Evolutionary conservation across 768 basidiomycete species (phyloP), one percentile per base, ranked within the genome.

Genomic region (Trametes meyenii): DNA sequence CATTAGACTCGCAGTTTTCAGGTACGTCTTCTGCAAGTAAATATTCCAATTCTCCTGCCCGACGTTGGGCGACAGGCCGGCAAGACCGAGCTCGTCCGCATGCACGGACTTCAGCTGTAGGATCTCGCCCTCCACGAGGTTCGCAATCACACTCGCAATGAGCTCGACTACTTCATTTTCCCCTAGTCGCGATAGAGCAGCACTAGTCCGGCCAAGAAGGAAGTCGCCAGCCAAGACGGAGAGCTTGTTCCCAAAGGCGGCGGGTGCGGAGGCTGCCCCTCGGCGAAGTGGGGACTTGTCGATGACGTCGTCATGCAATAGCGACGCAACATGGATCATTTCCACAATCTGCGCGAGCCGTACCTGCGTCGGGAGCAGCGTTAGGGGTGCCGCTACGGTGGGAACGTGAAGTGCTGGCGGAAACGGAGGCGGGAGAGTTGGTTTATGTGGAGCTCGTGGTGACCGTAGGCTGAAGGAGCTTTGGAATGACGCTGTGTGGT

Each of bases 121-220:
- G 44, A 98, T 89, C 77, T 98, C 94, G 36, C 96, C 97, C 72
- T 98, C 96, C n/a, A 96, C 96, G 40, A 96, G 80, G 71, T 98
- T 98, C 2, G 93, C 87, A 56, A 99, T 90, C 60, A 98, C 93
- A 69, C 87, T 89, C 3, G 94, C 86, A 48, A 98, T 85, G 60
- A 98, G 82, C 73, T 99, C 97, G 52, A 98, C 93, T 54, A 96
- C 96, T 71, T 98, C 93, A 67, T 76, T 80, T 61, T 88, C 87
- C 5, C 95, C 96, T 7, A 99, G 81, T 11, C 95, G 83, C 0
- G 94, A 87, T 10, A 98, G 80, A 0, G 94, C 92, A 2, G 93
- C 87, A 65, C 88, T 90, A 12, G 96, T 90, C 50, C 97, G 86
- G 8, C 94, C 97, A 10, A 99, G 84, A 19, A 99, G 80, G 74